A percentile compares a stretch with the other conserved stretches of the same genome.
These are phyloP conservation scores for Ceratobasidium sp. DNA, from an alignment of 1,284 basidiomycete species.

Conservation along the genomic window DNA sequence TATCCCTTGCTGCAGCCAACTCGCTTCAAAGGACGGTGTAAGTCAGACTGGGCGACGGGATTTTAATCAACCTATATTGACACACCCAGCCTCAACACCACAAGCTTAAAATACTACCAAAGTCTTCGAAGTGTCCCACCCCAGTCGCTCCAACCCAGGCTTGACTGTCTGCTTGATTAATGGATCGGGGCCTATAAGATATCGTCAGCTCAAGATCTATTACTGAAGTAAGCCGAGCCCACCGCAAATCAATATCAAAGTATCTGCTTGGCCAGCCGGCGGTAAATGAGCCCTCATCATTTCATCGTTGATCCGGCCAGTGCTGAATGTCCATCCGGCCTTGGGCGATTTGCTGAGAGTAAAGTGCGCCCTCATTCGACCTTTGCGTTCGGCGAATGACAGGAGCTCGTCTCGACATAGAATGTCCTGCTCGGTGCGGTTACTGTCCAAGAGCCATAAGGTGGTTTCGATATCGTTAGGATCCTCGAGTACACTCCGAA, in stretches of 20 bases:
- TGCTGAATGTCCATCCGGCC: slow-evolving; percentile 61
- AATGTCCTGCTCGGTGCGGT: slow-evolving; percentile 68
- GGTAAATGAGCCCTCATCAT: slow-evolving; percentile 64
- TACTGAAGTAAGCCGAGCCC: neutral
- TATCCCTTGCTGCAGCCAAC: no score
- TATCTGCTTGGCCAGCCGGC: slow-evolving; percentile 56
- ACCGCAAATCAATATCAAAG: slow-evolving; percentile 68
- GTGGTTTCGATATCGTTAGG: slow-evolving; percentile 58
- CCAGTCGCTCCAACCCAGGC: slow-evolving; percentile 52
- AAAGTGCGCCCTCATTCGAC: slow-evolving; percentile 65
- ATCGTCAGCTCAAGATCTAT: neutral
- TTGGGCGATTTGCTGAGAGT: slow-evolving; percentile 60
- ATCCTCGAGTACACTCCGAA: slow-evolving; percentile 66
- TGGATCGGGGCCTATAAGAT: slow-evolving; percentile 58
- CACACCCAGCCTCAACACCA: no score
- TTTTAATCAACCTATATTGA: no score
- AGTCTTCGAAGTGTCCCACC: slow-evolving; percentile 54
- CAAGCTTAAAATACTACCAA: slow-evolving; percentile 55
- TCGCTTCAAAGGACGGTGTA: no score
- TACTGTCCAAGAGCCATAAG: slow-evolving; percentile 69
- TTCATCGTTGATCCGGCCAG: slow-evolving; percentile 62
- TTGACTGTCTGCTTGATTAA: slow-evolving; percentile 58
- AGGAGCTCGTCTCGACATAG: slow-evolving; percentile 68
- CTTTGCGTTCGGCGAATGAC: slow-evolving; percentile 54
- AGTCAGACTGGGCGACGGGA: no score